Evolutionary conservation across 192 early-diverging fungal genomes (phyloP).

Genomic region (Backusella morwellensis): DNA sequence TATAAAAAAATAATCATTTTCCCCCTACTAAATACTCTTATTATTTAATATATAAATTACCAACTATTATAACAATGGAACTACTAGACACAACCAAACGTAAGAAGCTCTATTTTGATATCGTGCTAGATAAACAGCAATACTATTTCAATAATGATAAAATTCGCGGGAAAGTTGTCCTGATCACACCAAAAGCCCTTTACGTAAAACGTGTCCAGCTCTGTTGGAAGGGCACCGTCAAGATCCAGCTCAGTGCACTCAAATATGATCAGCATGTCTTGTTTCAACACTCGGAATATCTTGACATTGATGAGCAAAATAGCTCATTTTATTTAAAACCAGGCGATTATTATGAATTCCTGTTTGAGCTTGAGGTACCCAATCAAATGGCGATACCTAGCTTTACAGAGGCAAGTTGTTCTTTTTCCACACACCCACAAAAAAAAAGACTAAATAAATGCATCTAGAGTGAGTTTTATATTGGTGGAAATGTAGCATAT

Average conservation of each 20-base stretch:
- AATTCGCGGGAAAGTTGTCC: not conserved
- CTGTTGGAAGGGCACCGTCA: not conserved
- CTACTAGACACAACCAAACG: not conserved
- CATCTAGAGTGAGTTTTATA: not conserved
- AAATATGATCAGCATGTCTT: not conserved
- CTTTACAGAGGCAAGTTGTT: not conserved
- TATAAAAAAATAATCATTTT: not conserved
- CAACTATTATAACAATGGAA: not conserved
- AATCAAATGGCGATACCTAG: not conserved
- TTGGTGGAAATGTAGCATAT: not conserved
- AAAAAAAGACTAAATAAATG: not conserved
- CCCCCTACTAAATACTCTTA: not conserved
- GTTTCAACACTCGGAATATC: not conserved
- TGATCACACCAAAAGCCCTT: not conserved
- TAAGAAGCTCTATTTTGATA: not conserved
- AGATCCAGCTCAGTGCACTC: not conserved
- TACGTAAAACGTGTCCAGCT: not conserved
- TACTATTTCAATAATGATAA: not conserved
- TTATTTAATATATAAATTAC: not conserved
- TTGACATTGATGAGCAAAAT: not conserved
- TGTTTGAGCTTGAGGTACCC: not conserved
- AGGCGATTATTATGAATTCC: not conserved
- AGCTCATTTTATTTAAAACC: not conserved
- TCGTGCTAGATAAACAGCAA: not conserved
- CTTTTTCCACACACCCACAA: not conserved